Evolutionary conservation across 805 yeast genomes (phyloP).

Genomic region (Isabelozyma pseudorhagii): DNA sequence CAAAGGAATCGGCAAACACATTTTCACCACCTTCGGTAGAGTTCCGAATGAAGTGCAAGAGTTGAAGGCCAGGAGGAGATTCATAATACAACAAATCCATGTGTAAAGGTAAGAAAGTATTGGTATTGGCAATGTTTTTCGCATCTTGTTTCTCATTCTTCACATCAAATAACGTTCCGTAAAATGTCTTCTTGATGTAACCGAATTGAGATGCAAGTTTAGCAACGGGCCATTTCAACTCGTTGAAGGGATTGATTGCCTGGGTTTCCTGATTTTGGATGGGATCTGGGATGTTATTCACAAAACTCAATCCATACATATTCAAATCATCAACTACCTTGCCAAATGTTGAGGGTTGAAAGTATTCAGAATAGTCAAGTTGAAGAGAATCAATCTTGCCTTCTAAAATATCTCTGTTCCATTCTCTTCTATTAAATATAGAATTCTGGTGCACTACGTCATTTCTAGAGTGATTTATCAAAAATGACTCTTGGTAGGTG

Average conservation of each 20-base stretch:
- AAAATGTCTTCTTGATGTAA: slow-evolving; percentile 66
- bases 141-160: slow-evolving; percentile 44
- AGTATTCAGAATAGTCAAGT: slow-evolving; percentile 39
- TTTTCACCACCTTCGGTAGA: slow-evolving; percentile 65
- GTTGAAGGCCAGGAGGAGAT: slow-evolving; percentile 77
- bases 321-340: slow-evolving; percentile 46
- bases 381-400: slow-evolving; percentile 14
- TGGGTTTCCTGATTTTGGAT: slow-evolving; percentile 20
- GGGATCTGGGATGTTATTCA: slow-evolving; percentile 51
- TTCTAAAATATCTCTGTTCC: slow-evolving; percentile 35
- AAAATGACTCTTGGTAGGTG: slow-evolving; percentile 43
- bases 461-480: slow-evolving; percentile 38
- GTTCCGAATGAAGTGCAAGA: slow-evolving; percentile 58
- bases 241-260: slow-evolving; percentile 37
- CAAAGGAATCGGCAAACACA: slow-evolving; percentile 65
- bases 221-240: slow-evolving; percentile 38
- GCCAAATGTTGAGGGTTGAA: slow-evolving; percentile 30
- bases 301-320: slow-evolving; percentile 53
- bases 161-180: slow-evolving; percentile 71
- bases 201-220: slow-evolving; percentile 53
- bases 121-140: slow-evolving; percentile 68
- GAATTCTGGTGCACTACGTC: slow-evolving; percentile 8
- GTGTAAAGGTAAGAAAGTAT: slow-evolving; percentile 63
- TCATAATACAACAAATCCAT: slow-evolving; percentile 77
- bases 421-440: slow-evolving; percentile 15